phyloP scores from a whole-genome alignment of 768 basidiomycete species.

The Russula sp. region DNA sequence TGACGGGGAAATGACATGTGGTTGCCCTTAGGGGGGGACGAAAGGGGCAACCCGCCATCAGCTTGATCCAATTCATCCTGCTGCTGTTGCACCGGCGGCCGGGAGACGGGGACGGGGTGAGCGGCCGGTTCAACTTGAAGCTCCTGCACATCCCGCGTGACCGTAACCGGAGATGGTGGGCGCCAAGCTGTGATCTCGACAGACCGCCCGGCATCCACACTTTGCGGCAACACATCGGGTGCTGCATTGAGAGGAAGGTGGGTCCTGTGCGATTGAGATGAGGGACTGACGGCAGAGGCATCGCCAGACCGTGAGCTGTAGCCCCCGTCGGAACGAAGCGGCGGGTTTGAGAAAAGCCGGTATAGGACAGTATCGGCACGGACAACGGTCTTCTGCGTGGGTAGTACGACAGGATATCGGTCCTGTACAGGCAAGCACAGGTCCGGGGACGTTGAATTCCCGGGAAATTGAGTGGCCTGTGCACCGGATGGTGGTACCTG shows the following conservation, averaged over 20 bases:
- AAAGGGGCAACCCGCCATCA: background rate
- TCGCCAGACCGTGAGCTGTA: conserved; percentile 4
- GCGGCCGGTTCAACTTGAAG: background rate
- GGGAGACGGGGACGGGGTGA: background rate
- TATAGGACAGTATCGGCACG: conserved; percentile 16
- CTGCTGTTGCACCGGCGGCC: background rate
- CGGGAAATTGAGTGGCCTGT: background rate
- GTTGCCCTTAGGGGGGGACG: background rate
- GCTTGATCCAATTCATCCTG: background rate
- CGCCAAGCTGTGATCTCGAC: conserved; percentile 1
- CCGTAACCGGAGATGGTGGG: background rate
- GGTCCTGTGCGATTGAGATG: conserved; percentile 14
- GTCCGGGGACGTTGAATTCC: background rate
- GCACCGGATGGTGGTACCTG: background rate
- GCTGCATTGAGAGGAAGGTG: conserved; percentile 13
- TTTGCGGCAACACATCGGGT: conserved; percentile 9
- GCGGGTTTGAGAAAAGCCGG: conserved; percentile 15
- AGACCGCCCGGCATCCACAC: conserved; percentile 3
- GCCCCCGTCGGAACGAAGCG: conserved; percentile 1
- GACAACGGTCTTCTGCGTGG: background rate
- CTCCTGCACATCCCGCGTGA: background rate
- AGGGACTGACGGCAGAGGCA: background rate
- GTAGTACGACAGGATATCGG: background rate
- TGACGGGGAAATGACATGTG: background rate
- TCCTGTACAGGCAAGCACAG: background rate